A percentile compares a stretch with the other conserved stretches of the same genome.
Evolutionary conservation across 1,284 basidiomycete species (phyloP).

Genomic region (Pseudozyma pruni): DNA sequence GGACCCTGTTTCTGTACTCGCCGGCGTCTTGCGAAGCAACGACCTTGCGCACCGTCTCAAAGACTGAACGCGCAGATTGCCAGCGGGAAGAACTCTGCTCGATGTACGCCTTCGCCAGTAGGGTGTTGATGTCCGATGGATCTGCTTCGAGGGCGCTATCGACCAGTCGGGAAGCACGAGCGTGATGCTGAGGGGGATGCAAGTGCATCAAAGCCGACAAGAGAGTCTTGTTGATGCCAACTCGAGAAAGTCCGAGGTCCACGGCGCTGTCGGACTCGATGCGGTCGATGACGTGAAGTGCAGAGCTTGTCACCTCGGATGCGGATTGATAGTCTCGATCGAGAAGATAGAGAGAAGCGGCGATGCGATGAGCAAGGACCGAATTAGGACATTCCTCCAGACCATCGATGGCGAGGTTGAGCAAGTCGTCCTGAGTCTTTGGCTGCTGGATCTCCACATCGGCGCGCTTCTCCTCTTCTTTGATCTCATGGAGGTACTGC

Average conservation of each 20-base stretch:
- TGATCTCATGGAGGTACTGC: conserved; percentile 46
- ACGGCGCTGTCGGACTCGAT: conserved; percentile 73
- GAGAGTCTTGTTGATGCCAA: conserved; percentile 76
- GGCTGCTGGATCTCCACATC: conserved; percentile 40
- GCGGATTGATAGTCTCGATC: conserved; percentile 77
- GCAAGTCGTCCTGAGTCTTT: conserved; percentile 41
- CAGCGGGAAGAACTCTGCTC: conserved; percentile 77
- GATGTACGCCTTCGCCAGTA: conserved; percentile 82
- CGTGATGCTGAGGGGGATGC: conserved; percentile 89
- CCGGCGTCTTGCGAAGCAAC: conserved; percentile 5
- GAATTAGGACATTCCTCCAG: conserved; percentile 74
- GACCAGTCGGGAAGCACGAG: conserved; percentile 79
- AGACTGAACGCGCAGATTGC: conserved; percentile 76
- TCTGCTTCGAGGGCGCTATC: conserved; percentile 77
- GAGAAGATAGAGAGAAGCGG: conserved; percentile 77
- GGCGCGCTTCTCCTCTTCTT: conserved; percentile 36
- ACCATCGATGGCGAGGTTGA: conserved; percentile 70
- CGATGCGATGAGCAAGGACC: conserved; percentile 78
- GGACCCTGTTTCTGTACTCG: conserved; percentile 63
- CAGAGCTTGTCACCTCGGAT: conserved; percentile 46
- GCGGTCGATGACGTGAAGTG: conserved; percentile 23
- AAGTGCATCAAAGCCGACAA: conserved; percentile 83
- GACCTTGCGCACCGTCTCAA: conserved; percentile 70
- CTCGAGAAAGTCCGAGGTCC: conserved; percentile 77
- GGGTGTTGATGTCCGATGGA: conserved; percentile 75